phyloP scores from a whole-genome alignment of 2,329 filamentous ascomycete species.

The Neonectria faginata region DNA sequence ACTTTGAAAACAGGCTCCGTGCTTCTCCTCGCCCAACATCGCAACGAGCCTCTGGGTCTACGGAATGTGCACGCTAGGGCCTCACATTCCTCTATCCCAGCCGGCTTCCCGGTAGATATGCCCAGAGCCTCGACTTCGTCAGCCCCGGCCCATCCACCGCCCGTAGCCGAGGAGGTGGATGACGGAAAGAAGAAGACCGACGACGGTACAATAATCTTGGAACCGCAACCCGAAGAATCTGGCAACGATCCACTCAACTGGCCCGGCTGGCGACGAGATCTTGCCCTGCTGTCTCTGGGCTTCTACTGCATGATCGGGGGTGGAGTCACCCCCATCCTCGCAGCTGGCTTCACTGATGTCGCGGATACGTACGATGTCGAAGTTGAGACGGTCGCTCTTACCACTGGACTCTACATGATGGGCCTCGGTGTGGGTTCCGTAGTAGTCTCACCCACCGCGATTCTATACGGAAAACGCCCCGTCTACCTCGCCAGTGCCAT shows the following conservation, averaged over 20 bases:
- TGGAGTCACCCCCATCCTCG: conserved; percentile 90
- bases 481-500: conserved; percentile 85
- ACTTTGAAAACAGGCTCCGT: conserved; percentile 62
- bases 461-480: conserved; percentile 89
- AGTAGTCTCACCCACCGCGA: conserved; percentile 88
- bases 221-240: conserved; percentile 92
- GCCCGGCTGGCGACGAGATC: conserved; percentile 83
- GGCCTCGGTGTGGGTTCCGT: conserved; percentile 88
- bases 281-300: conserved; percentile 83
- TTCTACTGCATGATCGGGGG: conserved; percentile 95
- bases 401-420: conserved; percentile 94
- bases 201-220: conserved; percentile 86
- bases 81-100: conserved; percentile 68
- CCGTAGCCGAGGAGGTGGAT: conserved; percentile 37
- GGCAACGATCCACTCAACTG: conserved; percentile 94
- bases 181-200: conserved; percentile 78
- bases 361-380: conserved; percentile 73
- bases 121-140: conserved; percentile 47
- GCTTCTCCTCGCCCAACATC: conserved; percentile 65
- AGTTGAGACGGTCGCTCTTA: conserved; percentile 81
- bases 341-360: conserved; percentile 89
- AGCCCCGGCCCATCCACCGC: conserved; percentile 17
- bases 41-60: conserved; percentile 70
- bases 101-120: conserved; percentile 55
- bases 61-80: conserved; percentile 67